phyloP scores from a whole-genome alignment of 2,329 filamentous ascomycete genomes.

The Bisporella sp. region DNA sequence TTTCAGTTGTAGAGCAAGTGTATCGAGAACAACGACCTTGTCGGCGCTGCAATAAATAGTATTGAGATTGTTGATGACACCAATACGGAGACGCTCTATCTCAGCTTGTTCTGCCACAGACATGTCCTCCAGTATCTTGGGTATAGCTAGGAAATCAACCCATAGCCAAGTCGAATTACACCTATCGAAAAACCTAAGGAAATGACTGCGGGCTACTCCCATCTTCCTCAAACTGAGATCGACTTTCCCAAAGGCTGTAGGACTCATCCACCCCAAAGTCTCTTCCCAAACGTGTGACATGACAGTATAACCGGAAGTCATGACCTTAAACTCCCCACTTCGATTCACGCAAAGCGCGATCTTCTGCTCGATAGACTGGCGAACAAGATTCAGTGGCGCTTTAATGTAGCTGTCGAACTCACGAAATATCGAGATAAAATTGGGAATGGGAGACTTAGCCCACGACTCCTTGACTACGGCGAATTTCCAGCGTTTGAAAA shows the following conservation, averaged over 20 bases:
- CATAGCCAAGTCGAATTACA: slow-evolving; percentile 4
- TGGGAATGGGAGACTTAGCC: no score
- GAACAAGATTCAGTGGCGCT: neutral
- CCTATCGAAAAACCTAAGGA: slow-evolving; percentile 2
- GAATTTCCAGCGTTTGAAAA: no score
- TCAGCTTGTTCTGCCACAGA: neutral
- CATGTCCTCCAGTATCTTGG: slow-evolving; percentile 5
- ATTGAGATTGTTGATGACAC: slow-evolving; percentile 1
- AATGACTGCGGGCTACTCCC: slow-evolving; percentile 1
- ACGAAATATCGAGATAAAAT: no score
- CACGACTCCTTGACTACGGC: no score
- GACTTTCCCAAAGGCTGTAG: neutral
- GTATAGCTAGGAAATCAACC: slow-evolving; percentile 5
- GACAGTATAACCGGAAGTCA: slow-evolving; percentile 1
- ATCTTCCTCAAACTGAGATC: slow-evolving; percentile 1
- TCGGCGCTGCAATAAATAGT: neutral
- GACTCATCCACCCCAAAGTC: slow-evolving; percentile 5
- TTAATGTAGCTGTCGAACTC: neutral
- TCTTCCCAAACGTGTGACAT: slow-evolving; percentile 8
- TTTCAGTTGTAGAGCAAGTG: neutral
- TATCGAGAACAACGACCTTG: neutral
- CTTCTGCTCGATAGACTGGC: slow-evolving; percentile 1
- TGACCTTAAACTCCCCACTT: slow-evolving; percentile 2
- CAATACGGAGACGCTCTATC: neutral
- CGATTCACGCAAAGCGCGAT: slow-evolving; percentile 4